phyloP scores from a whole-genome alignment of 768 basidiomycete species.

The Trametes gibbosa region DNA sequence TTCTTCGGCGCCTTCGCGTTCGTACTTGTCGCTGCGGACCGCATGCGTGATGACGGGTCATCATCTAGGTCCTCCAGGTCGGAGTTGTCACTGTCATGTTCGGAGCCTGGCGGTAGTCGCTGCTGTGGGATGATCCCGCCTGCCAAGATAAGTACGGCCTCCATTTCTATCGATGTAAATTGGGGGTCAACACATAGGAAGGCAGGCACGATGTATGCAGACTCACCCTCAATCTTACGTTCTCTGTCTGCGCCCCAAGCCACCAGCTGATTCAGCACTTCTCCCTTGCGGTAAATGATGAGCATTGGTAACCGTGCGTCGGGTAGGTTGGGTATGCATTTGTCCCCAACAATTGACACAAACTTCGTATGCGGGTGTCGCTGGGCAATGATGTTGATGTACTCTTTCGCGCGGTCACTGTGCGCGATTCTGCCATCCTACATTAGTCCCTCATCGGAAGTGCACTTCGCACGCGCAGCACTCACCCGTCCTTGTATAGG shows the following conservation, averaged over 20 bases:
- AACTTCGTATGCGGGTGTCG: conserved; percentile 92
- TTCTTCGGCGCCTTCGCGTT: conserved; percentile 55
- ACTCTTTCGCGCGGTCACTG: conserved; percentile 71
- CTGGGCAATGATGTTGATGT: conserved; percentile 71
- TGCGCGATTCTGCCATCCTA: conserved; percentile 61
- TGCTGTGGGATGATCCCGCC: conserved; percentile 63
- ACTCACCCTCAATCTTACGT: conserved; percentile 69
- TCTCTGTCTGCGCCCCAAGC: conserved; percentile 83
- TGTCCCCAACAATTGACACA: conserved; percentile 90
- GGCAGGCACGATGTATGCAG: conserved; percentile 5
- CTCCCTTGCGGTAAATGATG: conserved; percentile 90
- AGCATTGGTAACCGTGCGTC: conserved; percentile 90
- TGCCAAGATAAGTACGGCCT: conserved; percentile 63
- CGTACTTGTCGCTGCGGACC: conserved; percentile 55
- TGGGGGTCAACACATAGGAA: neutral
- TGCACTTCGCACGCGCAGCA: neutral
- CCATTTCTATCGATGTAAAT: conserved; percentile 51
- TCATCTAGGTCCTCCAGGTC: conserved; percentile 48
- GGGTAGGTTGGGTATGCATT: conserved; percentile 95
- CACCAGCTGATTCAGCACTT: conserved; percentile 80
- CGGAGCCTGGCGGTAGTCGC: conserved; percentile 31
- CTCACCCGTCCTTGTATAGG: conserved; percentile 93
- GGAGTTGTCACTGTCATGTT: conserved; percentile 29
- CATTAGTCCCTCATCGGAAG: neutral
- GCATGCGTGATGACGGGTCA: conserved; percentile 52